A percentile compares a stretch with the other conserved stretches of the same genome.
phyloP scores from a whole-genome alignment of 2,329 filamentous ascomycete species.

The Hymenoscyphus fructigenus region DNA sequence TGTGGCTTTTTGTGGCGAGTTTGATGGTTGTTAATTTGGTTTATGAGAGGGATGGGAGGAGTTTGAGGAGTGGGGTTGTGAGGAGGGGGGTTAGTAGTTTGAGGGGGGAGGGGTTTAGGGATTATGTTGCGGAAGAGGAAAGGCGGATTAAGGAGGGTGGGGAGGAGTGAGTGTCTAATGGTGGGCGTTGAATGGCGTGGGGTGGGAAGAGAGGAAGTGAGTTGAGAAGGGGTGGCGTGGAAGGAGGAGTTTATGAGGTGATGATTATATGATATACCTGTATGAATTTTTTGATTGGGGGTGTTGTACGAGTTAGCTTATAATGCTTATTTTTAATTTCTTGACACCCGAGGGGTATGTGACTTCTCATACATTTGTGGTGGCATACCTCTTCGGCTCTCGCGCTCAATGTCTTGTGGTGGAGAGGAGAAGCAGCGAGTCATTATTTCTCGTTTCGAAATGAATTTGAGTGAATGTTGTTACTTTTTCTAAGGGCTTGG shows the following conservation, averaged over 20 bases:
- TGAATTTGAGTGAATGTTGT: too few species aligned
- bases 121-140: slow-evolving; percentile 28
- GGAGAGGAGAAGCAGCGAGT: too few species aligned
- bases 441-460: too few species aligned
- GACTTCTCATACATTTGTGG: too few species aligned
- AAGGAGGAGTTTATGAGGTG: background rate
- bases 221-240: background rate
- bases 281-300: background rate
- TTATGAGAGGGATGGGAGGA: slow-evolving; percentile 34
- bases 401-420: too few species aligned
- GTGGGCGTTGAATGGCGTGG: too few species aligned
- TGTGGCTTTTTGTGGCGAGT: slow-evolving; percentile 77
- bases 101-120: slow-evolving; percentile 34
- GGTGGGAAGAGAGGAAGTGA: too few species aligned
- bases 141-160: slow-evolving; percentile 22
- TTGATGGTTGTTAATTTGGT: slow-evolving; percentile 76
- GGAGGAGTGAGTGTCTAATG: background rate
- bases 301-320: background rate
- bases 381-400: too few species aligned
- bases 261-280: slow-evolving; percentile 6
- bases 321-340: background rate
- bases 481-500: too few species aligned
- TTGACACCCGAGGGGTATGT: background rate
- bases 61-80: slow-evolving; percentile 28
- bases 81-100: slow-evolving; percentile 31